Conservation (phyloP, 306 rosid species). For the Rosa lucieae region DNA sequence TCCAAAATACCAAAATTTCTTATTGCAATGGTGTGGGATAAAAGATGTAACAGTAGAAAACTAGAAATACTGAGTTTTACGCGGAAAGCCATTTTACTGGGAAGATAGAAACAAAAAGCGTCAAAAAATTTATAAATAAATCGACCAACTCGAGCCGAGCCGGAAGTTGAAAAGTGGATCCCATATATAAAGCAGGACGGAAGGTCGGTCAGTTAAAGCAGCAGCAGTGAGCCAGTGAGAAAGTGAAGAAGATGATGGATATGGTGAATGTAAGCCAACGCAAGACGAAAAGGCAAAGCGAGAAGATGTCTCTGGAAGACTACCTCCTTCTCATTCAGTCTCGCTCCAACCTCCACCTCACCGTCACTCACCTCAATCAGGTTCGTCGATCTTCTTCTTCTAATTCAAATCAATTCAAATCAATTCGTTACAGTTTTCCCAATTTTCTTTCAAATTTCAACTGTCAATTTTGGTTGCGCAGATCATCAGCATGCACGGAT, state of each 20-base stretch:
- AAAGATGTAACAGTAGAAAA: too few species aligned
- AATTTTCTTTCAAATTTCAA: background rate
- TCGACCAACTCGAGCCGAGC: too few species aligned
- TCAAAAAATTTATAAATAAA: too few species aligned
- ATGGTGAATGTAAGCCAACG: background rate
- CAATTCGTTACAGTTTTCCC: background rate
- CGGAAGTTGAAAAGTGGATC: too few species aligned
- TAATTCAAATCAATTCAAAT: background rate
- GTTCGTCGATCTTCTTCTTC: background rate
- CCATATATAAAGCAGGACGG: too few species aligned
- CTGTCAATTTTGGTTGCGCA: background rate
- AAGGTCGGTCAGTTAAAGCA: too few species aligned
- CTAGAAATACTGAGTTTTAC: too few species aligned
- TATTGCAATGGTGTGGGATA: too few species aligned
- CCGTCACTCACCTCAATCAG: background rate
- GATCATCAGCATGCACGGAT: constrained; percentile 76
- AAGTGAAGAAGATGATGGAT: background rate
- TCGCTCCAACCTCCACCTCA: constrained; percentile 2
- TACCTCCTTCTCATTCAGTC: background rate
- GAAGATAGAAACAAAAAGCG: too few species aligned
- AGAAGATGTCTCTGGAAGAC: background rate
- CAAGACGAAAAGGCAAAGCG: background rate
- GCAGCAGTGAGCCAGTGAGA: background rate
- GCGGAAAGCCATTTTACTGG: too few species aligned
- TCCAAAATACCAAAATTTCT: too few species aligned